Base-by-base conservation (phyloP, 2,329 filamentous ascomycete species). In the Trematosphaeria pertusa region DNA sequence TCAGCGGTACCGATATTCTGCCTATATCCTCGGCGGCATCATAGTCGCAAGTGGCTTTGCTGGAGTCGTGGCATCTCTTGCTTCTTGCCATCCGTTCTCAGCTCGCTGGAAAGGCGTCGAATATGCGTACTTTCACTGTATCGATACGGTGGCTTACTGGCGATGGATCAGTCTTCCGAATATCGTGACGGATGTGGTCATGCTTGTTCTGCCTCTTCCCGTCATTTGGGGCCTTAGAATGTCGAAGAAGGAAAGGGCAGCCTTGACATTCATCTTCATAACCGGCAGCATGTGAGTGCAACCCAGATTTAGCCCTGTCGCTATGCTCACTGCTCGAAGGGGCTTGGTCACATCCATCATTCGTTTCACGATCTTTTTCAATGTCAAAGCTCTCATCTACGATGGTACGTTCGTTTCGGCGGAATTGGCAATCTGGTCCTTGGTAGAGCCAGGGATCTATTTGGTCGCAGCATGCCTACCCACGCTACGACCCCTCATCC, bases 141-240 rank as follows among this genome's bases (percentile, higher is more conserved):
- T 35, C 14, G 9, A 43, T 24, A 26, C 19, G n/a, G n/a, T 15
- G 17, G 31, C 31, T 10, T 43, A 14, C 9, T 43, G 19, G 17
- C 31, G 31, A 15, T 45, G 42, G 42, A 37, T 38, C 15, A 37
- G 33, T 22, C n/a, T 45, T 22, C 33, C 34, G 17, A 45, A 45
- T 19, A 45, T 45, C 8, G 3, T 45, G 10, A 45, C 42, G 22
- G 42, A 45, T 19, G 42, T 45, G 2, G 24, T 33, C n/a, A 37
- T 45, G 33, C 24, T 45, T 20, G 28, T 45, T 15, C 14, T 45
- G 9, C 42, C 42, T 2, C 34, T 45, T 11, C 42, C 42, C 2
- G 33, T 37, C 17, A 10, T 45, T 15, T 45, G 42, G 42, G 17
- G 22, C 4, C 34, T 45, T 5, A n/a, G 19, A n/a, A n/a, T n/a